phyloP scores from a whole-genome alignment of 2,329 filamentous ascomycete genomes.

The Triangularia setosa region DNA sequence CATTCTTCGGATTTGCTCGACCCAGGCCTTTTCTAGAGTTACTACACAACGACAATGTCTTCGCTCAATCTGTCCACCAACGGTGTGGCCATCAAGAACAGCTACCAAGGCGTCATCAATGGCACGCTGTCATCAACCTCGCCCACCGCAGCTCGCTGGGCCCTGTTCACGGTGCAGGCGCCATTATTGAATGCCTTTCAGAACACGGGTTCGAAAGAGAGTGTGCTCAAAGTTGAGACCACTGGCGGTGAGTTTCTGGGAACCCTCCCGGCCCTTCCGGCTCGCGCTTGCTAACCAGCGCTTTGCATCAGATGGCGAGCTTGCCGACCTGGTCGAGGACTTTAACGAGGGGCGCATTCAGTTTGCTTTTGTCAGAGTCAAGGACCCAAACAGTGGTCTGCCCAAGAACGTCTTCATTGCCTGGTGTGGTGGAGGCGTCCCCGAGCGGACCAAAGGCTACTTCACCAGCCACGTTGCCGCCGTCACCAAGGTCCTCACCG shows the following conservation, averaged over 20 bases:
- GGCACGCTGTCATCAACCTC: slow-evolving; percentile 56
- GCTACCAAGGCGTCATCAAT: slow-evolving; percentile 60
- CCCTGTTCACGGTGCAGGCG: slow-evolving; percentile 86
- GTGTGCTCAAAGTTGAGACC: slow-evolving; percentile 87
- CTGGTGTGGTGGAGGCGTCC: slow-evolving; percentile 96
- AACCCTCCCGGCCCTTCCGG: background rate
- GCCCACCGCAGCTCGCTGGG: slow-evolving; percentile 87
- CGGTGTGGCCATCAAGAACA: slow-evolving; percentile 79
- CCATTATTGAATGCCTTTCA: slow-evolving; percentile 92
- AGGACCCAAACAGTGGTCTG: slow-evolving; percentile 83
- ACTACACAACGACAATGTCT: slow-evolving; percentile 54
- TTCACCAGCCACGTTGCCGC: slow-evolving; percentile 91
- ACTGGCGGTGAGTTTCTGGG: slow-evolving; percentile 64
- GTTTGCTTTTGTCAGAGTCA: slow-evolving; percentile 95
- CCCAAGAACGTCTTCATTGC: slow-evolving; percentile 92
- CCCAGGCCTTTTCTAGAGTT: background rate
- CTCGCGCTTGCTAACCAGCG: slow-evolving; percentile 8
- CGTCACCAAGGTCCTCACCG: slow-evolving; percentile 88
- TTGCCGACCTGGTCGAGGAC: slow-evolving; percentile 85
- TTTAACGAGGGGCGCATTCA: slow-evolving; percentile 96
- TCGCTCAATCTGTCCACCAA: slow-evolving; percentile 77
- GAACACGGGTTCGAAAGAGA: slow-evolving; percentile 81
- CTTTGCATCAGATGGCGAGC: slow-evolving; percentile 70
- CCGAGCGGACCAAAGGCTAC: slow-evolving; percentile 97
- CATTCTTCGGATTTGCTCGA: background rate